Evolutionary conservation across 352 stramenopile species (phyloP).

Genomic region (Phytopythium delawarense): DNA sequence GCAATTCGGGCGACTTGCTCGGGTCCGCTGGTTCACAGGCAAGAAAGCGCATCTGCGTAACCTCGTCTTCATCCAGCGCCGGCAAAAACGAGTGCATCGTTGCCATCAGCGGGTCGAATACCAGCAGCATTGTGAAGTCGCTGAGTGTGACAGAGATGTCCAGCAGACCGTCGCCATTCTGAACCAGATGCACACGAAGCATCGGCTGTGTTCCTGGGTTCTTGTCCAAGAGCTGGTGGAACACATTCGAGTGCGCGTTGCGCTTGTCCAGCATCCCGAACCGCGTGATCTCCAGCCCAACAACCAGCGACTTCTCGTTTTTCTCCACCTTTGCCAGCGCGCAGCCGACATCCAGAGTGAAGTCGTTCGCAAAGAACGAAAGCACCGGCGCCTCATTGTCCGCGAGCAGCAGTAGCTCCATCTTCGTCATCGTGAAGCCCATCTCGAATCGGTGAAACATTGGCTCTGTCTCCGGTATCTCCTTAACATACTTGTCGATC

Average conservation of each 20-base stretch:
- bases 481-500: slow-evolving; percentile 53
- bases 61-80: slow-evolving; percentile 62
- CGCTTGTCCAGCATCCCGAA: slow-evolving; percentile 76
- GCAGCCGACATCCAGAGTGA: slow-evolving; percentile 44
- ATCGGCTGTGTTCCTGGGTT: slow-evolving; percentile 60
- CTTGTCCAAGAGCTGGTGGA: slow-evolving; percentile 68
- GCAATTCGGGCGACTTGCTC: slow-evolving; percentile 53
- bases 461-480: slow-evolving; percentile 31
- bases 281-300: slow-evolving; percentile 45
- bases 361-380: slow-evolving; percentile 48
- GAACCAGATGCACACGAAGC: slow-evolving; percentile 41
- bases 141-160: slow-evolving; percentile 49
- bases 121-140: slow-evolving; percentile 63
- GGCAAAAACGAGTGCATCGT: slow-evolving; percentile 54
- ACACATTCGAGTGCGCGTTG: slow-evolving; percentile 59
- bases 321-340: slow-evolving; percentile 38
- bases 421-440: slow-evolving; percentile 41
- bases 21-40: slow-evolving; percentile 35
- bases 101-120: slow-evolving; percentile 73
- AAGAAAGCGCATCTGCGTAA: slow-evolving; percentile 69
- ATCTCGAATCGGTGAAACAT: slow-evolving; percentile 64
- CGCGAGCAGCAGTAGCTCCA: slow-evolving; percentile 47
- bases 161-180: slow-evolving; percentile 49
- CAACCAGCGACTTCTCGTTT: slow-evolving; percentile 25
- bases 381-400: slow-evolving; percentile 45